These are phyloP conservation scores for Rhizoctonia solani DNA, from an alignment of 1,284 basidiomycete species.

Conservation along the genomic window DNA sequence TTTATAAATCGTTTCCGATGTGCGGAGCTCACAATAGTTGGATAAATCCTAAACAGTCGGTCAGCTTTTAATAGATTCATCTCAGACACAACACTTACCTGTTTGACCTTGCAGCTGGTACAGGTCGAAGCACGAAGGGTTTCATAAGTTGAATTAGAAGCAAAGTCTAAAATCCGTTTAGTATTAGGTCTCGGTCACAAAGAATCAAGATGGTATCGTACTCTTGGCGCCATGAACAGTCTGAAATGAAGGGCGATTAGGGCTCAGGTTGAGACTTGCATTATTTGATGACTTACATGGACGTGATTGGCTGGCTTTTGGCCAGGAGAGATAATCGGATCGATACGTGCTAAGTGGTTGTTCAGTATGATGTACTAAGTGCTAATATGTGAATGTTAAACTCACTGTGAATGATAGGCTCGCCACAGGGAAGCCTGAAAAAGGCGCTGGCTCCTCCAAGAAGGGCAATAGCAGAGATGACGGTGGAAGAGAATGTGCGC, in stretches of 20 bases:
- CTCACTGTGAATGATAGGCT: constrained; percentile 46
- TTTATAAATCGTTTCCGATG: background rate
- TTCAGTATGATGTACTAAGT: background rate
- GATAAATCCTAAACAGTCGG: constrained; percentile 46
- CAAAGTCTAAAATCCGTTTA: constrained; percentile 43
- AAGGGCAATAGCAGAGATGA: constrained; percentile 39
- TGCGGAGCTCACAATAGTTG: constrained; percentile 44
- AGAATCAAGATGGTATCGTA: background rate
- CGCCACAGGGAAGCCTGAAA: constrained; percentile 52
- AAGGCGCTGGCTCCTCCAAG: constrained; percentile 45
- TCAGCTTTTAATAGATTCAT: background rate
- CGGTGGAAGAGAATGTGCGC: constrained; percentile 11
- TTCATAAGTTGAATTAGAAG: constrained; percentile 47
- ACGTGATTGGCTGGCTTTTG: constrained; percentile 49
- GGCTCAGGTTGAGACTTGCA: too few species aligned
- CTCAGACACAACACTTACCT: background rate
- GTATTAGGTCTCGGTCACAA: too few species aligned
- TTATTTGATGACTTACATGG: constrained; percentile 50
- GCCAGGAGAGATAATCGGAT: constrained; percentile 53
- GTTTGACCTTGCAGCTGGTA: constrained; percentile 45
- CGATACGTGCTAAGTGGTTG: constrained; percentile 48
- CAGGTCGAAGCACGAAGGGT: constrained; percentile 48
- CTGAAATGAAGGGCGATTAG: background rate
- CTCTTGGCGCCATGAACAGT: constrained; percentile 22
- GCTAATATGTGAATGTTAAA: background rate